Conservation (phyloP, 2,329 filamentous ascomycete genomes). For the Alternaria sp. region DNA sequence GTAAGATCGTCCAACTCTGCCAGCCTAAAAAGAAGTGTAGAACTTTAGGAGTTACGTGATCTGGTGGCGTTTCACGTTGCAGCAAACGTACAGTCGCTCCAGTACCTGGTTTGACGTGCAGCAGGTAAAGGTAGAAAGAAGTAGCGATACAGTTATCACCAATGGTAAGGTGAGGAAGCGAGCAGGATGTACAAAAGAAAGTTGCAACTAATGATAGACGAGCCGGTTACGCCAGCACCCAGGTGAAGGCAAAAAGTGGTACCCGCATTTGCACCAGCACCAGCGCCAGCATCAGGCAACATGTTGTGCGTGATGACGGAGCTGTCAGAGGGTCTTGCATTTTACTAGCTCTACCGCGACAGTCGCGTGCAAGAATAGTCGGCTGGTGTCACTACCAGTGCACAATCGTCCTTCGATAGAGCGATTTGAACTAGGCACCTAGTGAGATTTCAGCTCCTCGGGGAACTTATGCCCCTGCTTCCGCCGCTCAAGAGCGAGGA, state of each 20-base stretch:
- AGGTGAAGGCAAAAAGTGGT: slow-evolving; percentile 24
- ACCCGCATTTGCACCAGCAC: slow-evolving; percentile 9
- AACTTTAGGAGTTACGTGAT: slow-evolving; percentile 10
- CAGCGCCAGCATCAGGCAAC: slow-evolving; percentile 23
- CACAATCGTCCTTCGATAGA: slow-evolving; percentile 21
- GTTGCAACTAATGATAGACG: slow-evolving; percentile 26
- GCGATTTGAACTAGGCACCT: slow-evolving; percentile 26
- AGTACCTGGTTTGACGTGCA: slow-evolving; percentile 6
- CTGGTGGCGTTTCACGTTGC: slow-evolving; percentile 8
- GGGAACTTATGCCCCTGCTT: slow-evolving; percentile 45
- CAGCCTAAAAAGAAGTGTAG: slow-evolving; percentile 9
- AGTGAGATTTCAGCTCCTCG: slow-evolving; percentile 33
- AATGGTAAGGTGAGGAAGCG: slow-evolving; percentile 21
- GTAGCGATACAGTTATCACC: slow-evolving; percentile 22
- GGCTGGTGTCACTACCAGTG: slow-evolving; percentile 23
- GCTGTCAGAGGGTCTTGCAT: slow-evolving; percentile 28
- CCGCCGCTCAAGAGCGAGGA: slow-evolving; percentile 31
- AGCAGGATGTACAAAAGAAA: slow-evolving; percentile 26
- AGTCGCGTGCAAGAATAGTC: slow-evolving; percentile 43
- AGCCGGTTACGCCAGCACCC: slow-evolving; percentile 22
- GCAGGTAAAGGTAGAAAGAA: slow-evolving; percentile 12
- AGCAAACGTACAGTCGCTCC: slow-evolving; percentile 7
- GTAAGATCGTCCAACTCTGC: neutral
- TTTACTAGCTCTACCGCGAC: slow-evolving; percentile 50
- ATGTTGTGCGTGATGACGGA: slow-evolving; percentile 36